Base-by-base conservation (phyloP, 2,329 filamentous ascomycete genomes). In the Nemania sp. region DNA sequence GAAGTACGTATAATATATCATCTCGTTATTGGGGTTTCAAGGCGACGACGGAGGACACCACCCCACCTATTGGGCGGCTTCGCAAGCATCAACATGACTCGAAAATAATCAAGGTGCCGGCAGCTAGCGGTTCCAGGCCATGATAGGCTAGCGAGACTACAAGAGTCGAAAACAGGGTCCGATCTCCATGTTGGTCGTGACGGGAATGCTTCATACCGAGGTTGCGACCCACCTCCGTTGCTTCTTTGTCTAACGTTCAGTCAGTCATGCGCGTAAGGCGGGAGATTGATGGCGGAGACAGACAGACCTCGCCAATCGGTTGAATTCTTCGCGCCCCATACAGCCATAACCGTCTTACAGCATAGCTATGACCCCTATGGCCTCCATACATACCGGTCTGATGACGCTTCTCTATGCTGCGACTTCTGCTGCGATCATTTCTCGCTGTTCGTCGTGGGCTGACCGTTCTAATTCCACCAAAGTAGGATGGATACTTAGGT, bases 211-310 rank as follows among this genome's bases (percentile, higher is more conserved):
- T 15, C 15, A 45, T 56, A 36, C 53, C 53, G 44, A 53, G 53
- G 44, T 48, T n/a, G 41, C 39, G 54, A 52, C 49, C 54, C 54
- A 53, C 54, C 23, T 26, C 12, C 19, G 8, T 36, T 34, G 7
- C 20, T 28, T 40, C 37, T 24, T 12, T 11, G 20, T 40, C 24
- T 15, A 33, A 15, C 15, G 44, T 46, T 41, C 7, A 17, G 23
- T 17, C 22, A 31, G 34, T 8, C 14, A 36, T 20, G 36, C 8
- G 36, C 12, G 42, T 19, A 53, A 5, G 28, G 36, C 36, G 30
- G 37, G 19, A 15, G 15, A 24, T 14, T 1, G 20, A 8, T n/a
- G 11, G n/a, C 12, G 12, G 31, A 34, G 31, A 17, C 31, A 34
- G n/a, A 6, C 9, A n/a, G n/a, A n/a, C 19, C 14, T 34, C 31